A percentile compares a stretch with the other conserved stretches of the same genome.
These are phyloP conservation scores for Syzygium oleosum DNA, from an alignment of 345 rosid genomes.

Conservation along the genomic window DNA sequence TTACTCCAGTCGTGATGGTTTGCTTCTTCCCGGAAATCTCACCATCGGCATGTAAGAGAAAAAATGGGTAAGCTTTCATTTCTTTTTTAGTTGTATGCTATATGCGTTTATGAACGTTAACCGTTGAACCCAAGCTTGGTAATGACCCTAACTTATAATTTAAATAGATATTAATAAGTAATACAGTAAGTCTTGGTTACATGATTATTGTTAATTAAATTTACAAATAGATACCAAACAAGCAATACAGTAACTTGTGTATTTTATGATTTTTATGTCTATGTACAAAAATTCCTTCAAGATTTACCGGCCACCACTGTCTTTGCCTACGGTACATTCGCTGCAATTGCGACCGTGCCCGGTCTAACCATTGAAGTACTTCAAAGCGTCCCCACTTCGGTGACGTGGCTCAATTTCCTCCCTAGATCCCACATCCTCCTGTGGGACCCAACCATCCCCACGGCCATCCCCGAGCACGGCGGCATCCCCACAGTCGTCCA, in stretches of 20 bases:
- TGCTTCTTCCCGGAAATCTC: neutral
- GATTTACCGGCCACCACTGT: conserved; percentile 9
- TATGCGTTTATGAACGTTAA: neutral
- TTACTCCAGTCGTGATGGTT: neutral
- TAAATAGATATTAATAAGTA: no score
- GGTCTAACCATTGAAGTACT: conserved; percentile 9
- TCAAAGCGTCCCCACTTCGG: neutral
- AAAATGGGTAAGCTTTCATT: conserved; percentile 1
- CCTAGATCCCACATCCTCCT: conserved; percentile 14
- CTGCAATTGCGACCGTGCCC: conserved; percentile 7
- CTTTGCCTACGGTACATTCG: conserved; percentile 5
- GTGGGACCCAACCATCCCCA: conserved; percentile 10
- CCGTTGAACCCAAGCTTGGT: neutral
- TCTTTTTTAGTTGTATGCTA: neutral
- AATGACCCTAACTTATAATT: neutral
- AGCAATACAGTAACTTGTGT: neutral
- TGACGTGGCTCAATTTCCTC: conserved; percentile 14
- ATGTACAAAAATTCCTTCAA: conserved; percentile 7
- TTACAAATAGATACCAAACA: neutral
- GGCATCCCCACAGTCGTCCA: conserved; percentile 16
- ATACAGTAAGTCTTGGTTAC: neutral
- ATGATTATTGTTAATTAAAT: neutral
- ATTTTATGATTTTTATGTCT: neutral
- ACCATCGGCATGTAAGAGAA: conserved; percentile 11
- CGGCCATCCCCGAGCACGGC: conserved; percentile 4